Base-by-base conservation (phyloP, 2,329 filamentous ascomycete species). In the Claviceps fusiformis region DNA sequence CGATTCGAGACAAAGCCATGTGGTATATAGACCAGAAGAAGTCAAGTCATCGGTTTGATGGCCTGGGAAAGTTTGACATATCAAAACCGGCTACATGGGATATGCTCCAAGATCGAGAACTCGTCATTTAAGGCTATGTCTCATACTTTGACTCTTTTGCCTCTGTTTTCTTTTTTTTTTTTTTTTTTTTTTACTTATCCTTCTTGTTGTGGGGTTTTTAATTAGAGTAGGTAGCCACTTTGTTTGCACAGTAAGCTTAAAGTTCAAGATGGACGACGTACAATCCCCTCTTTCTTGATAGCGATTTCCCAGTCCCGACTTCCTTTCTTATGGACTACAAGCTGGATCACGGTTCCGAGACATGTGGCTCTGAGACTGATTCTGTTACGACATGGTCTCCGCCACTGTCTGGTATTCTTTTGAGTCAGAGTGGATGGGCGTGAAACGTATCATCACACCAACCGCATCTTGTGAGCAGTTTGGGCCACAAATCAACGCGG, bases 11-110 rank as follows among this genome's bases (percentile, higher is more conserved):
- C 31, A 50, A 46, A 27, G 48, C 52, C 35, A 56, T 57, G 56
- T 56, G 53, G 35, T 57, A 57, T 51, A 48, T 57, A 29, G 54
- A 57, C 17, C 9, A 50, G 24, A 57, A 57, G 46, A 57, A 57
- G 39, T 46, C 54, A 19, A 47, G 33, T 7, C 56, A 57, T 52
- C 54, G 56, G 9, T 57, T 51, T 8, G 56, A 57, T 24, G 56
- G 56, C 27, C 29, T 57, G 37, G 54, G 54, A 19, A 31, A 50
- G 31, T 55, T 52, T 41, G 54, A 57, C 35, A 48, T 49, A 17
- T 44, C 54, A 13, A 57, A 45, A n/a, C 45, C 51, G 13, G 51
- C 56, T 45, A 57, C 56, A 1, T 57, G 54, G 51, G 56, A 57
- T 27, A 57, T 57, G 56, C 46, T 57, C 1, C 35, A 49, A 44